A percentile compares a stretch with the other conserved stretches of the same genome.
phyloP scores from a whole-genome alignment of 331 rosid genomes.

The Ulmus americana region DNA sequence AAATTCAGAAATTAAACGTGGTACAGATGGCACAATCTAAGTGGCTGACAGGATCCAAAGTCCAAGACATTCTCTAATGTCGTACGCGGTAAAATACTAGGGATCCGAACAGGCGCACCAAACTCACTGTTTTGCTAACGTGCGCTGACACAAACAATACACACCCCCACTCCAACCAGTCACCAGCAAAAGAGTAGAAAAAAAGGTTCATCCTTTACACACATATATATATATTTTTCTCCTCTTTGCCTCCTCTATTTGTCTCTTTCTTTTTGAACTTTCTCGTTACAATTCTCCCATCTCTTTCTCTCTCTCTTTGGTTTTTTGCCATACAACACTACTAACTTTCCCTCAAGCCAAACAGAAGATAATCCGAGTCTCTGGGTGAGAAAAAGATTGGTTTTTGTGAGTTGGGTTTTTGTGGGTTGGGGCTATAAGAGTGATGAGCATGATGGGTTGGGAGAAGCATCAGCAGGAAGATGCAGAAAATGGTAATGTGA shows the following conservation, averaged over 20 bases:
- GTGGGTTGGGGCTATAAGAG: not conserved
- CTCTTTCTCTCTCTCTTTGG: not conserved
- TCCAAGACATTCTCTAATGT: conserved; percentile 3
- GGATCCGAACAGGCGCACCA: not conserved
- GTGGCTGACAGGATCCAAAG: not conserved
- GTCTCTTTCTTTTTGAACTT: not conserved
- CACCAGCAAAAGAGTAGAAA: not conserved
- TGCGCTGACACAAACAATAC: not conserved
- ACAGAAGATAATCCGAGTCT: not conserved
- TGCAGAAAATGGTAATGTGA: conserved; percentile 18
- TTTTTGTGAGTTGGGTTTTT: not conserved
- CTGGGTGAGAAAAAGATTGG: not conserved
- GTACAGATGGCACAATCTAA: not conserved
- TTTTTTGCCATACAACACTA: not conserved
- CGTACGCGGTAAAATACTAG: not conserved
- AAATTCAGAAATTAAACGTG: not conserved
- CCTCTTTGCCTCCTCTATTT: not conserved
- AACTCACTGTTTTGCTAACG: not conserved
- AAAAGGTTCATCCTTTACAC: too few relatives aligned
- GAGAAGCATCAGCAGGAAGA: conserved; percentile 30
- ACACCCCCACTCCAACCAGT: not conserved
- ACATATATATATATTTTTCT: too few relatives aligned
- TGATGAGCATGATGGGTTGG: conserved; percentile 15
- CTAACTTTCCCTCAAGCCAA: too few relatives aligned
- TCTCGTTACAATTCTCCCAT: not conserved